Evolutionary conservation across 768 basidiomycete species (phyloP), one percentile per base, ranked within the genome.

Genomic region (Mrakia hoshinonis): DNA sequence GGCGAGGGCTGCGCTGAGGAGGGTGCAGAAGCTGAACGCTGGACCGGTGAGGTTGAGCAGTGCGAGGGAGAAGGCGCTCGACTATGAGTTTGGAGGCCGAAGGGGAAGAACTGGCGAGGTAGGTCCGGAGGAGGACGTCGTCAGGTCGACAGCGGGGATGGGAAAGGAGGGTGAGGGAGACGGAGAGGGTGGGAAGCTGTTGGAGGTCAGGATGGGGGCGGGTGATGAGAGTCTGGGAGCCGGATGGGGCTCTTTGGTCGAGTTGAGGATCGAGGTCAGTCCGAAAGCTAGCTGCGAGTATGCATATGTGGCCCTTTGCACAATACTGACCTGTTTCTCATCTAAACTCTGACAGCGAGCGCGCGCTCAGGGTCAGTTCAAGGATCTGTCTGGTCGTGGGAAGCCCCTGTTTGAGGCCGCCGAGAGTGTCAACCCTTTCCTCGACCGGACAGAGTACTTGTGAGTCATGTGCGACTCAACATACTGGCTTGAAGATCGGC

Each of bases 181-280:
- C 49, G 66, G 54, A 51, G 62, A 54, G n/a, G 54, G 67, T 39
- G 58, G 67, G 26, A 67, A 68, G 11, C 24, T 68, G 11, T 20
- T 67, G 29, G 72, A 68, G 20, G 72, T 73, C 38, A 64, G 67
- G 47, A 60, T 67, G 51, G 54, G 55, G 13, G 72, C 72, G 3
- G 69, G 69, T 36, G 69, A 70, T 46, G 69, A 70, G 34, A 49
- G 36, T 52, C n/a, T 70, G 18, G 69, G 69, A 29, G 69, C 62
- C 47, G 69, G 69, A 9, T 70, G 69, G 69, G 62, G 69, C 20
- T 51, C 46, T 36, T 31, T 70, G 60, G 69, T 70, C 9, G 72
- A 73, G 22, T 46, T 63, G 10, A 48, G 72, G 38, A 73, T 73
- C 39, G 72, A 73, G 72, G 72, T 73, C 39, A 24, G 67, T 64